These are phyloP conservation scores for Cytospora piceae DNA, from an alignment of 2,329 filamentous ascomycete species.

Conservation along the genomic window DNA sequence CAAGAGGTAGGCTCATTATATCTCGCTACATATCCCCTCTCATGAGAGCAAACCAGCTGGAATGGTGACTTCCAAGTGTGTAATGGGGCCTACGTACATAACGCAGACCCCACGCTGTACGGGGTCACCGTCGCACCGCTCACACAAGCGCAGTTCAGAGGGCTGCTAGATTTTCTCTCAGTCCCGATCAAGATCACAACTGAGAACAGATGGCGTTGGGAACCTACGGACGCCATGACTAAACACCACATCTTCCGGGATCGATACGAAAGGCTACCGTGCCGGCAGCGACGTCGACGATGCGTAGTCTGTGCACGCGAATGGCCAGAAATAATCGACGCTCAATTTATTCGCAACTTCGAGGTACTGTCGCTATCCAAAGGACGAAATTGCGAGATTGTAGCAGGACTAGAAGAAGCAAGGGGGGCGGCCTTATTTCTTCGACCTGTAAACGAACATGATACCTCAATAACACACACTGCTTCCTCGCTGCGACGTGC, in stretches of 20 bases:
- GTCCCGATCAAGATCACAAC: background rate
- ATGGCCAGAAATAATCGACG: background rate
- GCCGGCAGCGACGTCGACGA: too few species aligned
- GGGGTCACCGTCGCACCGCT: background rate
- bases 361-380: background rate
- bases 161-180: background rate
- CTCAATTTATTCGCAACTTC: background rate
- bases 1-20: background rate
- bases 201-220: constrained; percentile 4
- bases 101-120: background rate
- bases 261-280: background rate
- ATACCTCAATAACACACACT: background rate
- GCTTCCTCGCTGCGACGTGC: background rate
- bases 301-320: background rate
- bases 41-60: too few species aligned
- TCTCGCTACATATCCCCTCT: background rate
- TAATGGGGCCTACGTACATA: constrained; percentile 4
- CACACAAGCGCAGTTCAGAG: background rate
- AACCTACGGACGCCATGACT: background rate
- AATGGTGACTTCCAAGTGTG: background rate
- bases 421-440: constrained; percentile 5
- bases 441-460: background rate
- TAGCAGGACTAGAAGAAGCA: constrained; percentile 3
- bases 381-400: background rate
- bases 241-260: constrained; percentile 3